These are phyloP conservation scores for Metschnikowia picachoensis DNA, from an alignment of 805 yeast genomes.

Conservation along the genomic window DNA sequence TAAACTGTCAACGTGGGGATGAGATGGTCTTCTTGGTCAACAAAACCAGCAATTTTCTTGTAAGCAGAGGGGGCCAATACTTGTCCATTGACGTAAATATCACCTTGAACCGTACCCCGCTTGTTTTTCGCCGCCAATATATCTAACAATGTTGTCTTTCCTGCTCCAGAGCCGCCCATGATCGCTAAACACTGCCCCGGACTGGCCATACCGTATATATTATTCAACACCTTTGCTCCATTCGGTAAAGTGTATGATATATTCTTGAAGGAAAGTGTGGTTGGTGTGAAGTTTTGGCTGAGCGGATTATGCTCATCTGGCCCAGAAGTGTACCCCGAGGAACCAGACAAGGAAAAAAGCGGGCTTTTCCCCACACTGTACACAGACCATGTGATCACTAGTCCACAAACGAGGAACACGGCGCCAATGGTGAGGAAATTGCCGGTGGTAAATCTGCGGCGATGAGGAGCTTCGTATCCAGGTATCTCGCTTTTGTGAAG, in stretches of 20 bases:
- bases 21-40: conserved; percentile 90
- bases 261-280: conserved; percentile 71
- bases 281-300: conserved; percentile 55
- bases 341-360: conserved; percentile 41
- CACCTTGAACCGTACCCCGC: conserved; percentile 66
- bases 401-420: conserved; percentile 40
- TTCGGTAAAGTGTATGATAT: conserved; percentile 53
- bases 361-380: conserved; percentile 59
- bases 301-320: conserved; percentile 37
- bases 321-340: conserved; percentile 20
- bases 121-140: conserved; percentile 87
- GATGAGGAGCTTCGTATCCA: conserved; percentile 72
- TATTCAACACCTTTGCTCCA: conserved; percentile 52
- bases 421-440: conserved; percentile 46
- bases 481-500: conserved; percentile 90
- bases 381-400: conserved; percentile 39
- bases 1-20: conserved; percentile 92
- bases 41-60: conserved; percentile 80
- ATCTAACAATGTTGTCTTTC: conserved; percentile 90
- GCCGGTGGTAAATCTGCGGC: conserved; percentile 39
- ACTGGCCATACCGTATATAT: conserved; percentile 69
- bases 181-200: conserved; percentile 92
- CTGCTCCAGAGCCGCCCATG: conserved; percentile 99
- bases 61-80: conserved; percentile 40
- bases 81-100: conserved; percentile 73